Conservation (phyloP, 257 asterid species). For the Nicotiana obtusifolia region DNA sequence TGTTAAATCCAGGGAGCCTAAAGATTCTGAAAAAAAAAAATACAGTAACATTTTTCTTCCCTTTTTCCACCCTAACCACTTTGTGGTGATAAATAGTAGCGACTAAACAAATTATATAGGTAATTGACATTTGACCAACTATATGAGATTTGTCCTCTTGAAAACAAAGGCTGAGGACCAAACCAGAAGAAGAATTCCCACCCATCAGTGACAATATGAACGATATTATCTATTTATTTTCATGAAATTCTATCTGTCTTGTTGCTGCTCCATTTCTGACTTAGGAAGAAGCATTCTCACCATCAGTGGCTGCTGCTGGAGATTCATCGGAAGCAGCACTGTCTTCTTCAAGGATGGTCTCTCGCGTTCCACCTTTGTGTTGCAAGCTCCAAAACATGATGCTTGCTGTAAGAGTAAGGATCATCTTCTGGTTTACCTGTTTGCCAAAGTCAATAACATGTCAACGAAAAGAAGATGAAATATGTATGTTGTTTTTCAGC, state of each 20-base stretch:
- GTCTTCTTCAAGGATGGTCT: slow-evolving; percentile 12
- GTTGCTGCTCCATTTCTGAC: background rate
- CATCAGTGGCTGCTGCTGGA: background rate
- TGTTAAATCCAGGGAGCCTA: background rate
- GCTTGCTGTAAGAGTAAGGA: slow-evolving; percentile 8
- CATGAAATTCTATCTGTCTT: background rate
- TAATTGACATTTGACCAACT: background rate
- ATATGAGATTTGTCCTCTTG: slow-evolving; percentile 5
- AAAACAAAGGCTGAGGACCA: background rate
- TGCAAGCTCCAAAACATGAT: slow-evolving; percentile 13
- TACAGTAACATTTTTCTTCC: background rate
- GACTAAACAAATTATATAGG: background rate
- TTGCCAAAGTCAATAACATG: background rate
- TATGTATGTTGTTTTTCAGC: no score
- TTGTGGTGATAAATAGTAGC: background rate
- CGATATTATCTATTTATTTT: background rate
- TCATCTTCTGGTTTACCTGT: slow-evolving; percentile 11
- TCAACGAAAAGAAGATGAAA: no score
- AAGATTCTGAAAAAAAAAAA: background rate
- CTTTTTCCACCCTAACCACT: background rate
- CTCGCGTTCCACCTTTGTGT: slow-evolving; percentile 1
- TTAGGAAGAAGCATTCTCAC: background rate
- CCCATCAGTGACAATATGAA: background rate
- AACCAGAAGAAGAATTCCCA: background rate
- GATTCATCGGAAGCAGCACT: background rate